A percentile compares a stretch with the other conserved stretches of the same genome.
Evolutionary conservation across 228 moss, liverwort and hornwort genomes (phyloP).

Genomic region (Sphagnum fallax): DNA sequence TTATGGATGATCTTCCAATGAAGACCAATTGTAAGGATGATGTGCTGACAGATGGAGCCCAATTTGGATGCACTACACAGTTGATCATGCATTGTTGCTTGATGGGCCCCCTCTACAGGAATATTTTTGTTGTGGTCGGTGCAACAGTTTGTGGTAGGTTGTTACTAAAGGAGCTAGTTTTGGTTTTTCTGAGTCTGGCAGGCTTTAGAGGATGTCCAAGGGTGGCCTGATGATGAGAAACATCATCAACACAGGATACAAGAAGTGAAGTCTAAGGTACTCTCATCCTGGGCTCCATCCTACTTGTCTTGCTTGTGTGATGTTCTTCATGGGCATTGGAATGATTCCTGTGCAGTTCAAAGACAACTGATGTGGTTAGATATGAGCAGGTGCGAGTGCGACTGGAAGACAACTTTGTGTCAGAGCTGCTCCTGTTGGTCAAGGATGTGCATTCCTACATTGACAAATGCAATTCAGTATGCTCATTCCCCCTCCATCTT

Average conservation of each 20-base stretch:
- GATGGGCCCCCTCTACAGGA: too few relatives aligned
- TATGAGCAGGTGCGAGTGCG: constrained; percentile 47
- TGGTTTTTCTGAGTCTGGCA: constrained; percentile 11
- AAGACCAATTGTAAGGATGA: too few relatives aligned
- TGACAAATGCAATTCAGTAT: constrained; percentile 64
- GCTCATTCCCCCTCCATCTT: not conserved
- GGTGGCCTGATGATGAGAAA: constrained; percentile 48
- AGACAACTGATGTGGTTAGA: not conserved
- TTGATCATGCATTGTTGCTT: too few relatives aligned
- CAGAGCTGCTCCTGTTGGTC: constrained; percentile 61
- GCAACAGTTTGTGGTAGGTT: too few relatives aligned
- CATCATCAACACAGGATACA: not conserved
- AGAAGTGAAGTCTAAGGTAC: not conserved
- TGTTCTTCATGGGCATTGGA: too few relatives aligned
- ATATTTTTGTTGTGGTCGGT: too few relatives aligned
- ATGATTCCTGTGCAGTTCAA: too few relatives aligned
- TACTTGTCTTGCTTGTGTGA: not conserved
- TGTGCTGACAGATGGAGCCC: too few relatives aligned
- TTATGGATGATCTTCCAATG: too few relatives aligned
- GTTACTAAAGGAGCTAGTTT: too few relatives aligned
- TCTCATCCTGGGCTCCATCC: not conserved
- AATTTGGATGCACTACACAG: too few relatives aligned
- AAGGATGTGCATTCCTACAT: constrained; percentile 69
- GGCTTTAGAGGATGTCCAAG: constrained; percentile 44
- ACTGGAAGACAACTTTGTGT: constrained; percentile 81